phyloP scores from a whole-genome alignment of 257 asterid species.

The Echium plantagineum region DNA sequence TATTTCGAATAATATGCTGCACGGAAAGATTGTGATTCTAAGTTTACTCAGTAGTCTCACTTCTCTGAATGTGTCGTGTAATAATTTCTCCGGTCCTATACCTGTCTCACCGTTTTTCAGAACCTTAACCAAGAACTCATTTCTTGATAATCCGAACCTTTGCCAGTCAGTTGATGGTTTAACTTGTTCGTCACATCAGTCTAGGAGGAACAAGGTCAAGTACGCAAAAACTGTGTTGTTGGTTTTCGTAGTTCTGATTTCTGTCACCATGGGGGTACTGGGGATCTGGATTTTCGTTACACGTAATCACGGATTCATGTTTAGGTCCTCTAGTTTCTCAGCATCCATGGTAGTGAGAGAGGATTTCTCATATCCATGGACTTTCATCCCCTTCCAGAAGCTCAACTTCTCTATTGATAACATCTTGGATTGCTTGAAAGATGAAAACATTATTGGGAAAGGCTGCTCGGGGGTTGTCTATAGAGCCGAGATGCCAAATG shows the following conservation, averaged over 20 bases:
- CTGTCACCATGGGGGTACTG: conserved; percentile 35
- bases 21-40: conserved; percentile 48
- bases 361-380: conserved; percentile 88
- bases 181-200: conserved; percentile 44
- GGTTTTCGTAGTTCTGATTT: conserved; percentile 37
- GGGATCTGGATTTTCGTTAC: conserved; percentile 46
- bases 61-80: conserved; percentile 53
- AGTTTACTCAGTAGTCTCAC: conserved; percentile 72
- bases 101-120: conserved; percentile 76
- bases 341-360: conserved; percentile 33
- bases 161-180: conserved; percentile 68
- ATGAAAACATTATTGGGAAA: conserved; percentile 74
- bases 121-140: conserved; percentile 45
- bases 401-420: conserved; percentile 49
- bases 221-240: conserved; percentile 48
- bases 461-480: conserved; percentile 92
- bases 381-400: conserved; percentile 81
- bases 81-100: conserved; percentile 79
- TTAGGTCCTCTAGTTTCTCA: conserved; percentile 26
- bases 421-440: conserved; percentile 64
- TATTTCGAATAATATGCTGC: conserved; percentile 45
- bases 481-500: conserved; percentile 66
- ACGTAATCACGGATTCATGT: conserved; percentile 28
- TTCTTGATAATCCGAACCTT: conserved; percentile 53
- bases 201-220: conserved; percentile 25